These are phyloP conservation scores for Stephanodiscus minutulus DNA, from an alignment of 108 stramenopile species.

Conservation along the genomic window DNA sequence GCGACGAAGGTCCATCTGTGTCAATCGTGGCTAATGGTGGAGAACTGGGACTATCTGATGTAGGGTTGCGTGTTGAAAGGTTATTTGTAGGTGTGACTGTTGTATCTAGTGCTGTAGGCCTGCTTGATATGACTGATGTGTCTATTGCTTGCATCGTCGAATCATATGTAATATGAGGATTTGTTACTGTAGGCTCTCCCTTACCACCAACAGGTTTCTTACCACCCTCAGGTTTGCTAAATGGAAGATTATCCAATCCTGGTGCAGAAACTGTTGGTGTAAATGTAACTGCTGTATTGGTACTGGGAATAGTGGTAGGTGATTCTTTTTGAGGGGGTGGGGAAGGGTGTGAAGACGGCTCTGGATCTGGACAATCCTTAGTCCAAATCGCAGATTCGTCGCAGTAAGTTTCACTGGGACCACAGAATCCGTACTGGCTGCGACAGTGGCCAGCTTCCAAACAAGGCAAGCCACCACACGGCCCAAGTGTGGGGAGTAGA, in stretches of 20 bases:
- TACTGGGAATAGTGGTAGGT: conserved; percentile 17
- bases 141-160: background rate
- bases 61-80: background rate
- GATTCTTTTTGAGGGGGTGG: background rate
- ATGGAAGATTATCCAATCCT: conserved; percentile 12
- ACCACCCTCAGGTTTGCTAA: conserved; percentile 32
- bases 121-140: background rate
- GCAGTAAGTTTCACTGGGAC: conserved; percentile 45
- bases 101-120: background rate
- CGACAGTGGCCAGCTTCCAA: conserved; percentile 30
- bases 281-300: background rate
- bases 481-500: conserved; percentile 20
- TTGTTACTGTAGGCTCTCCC: conserved; percentile 22
- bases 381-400: conserved; percentile 41
- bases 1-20: background rate
- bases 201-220: conserved; percentile 25
- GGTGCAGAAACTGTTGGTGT: background rate
- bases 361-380: conserved; percentile 33
- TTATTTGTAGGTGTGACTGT: background rate
- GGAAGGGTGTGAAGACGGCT: conserved; percentile 5
- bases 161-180: background rate
- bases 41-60: too few species aligned
- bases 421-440: conserved; percentile 47
- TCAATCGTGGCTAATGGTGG: too few species aligned
- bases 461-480: conserved; percentile 28